A percentile compares a stretch with the other conserved stretches of the same genome.
These are phyloP conservation scores for Aotearoamyces nothofagi DNA, from an alignment of 2,329 filamentous ascomycete genomes.

Conservation along the genomic window DNA sequence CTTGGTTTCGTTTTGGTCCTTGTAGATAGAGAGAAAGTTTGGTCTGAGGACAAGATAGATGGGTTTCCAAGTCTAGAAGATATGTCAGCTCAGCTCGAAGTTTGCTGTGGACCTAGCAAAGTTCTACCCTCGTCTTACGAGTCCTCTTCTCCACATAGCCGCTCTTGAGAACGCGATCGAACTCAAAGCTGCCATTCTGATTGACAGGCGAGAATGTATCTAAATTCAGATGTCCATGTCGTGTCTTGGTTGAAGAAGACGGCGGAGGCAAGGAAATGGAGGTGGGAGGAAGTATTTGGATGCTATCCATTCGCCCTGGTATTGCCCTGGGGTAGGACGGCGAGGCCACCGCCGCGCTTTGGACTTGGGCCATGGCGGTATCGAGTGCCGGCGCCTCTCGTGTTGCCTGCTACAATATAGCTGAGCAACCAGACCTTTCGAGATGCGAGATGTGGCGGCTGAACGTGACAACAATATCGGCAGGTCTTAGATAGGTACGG, in stretches of 20 bases:
- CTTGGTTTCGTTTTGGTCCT: conserved; percentile 77
- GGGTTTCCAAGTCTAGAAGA: conserved; percentile 66
- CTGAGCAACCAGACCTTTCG: too few relatives aligned
- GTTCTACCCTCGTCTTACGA: conserved; percentile 73
- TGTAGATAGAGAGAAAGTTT: conserved; percentile 84
- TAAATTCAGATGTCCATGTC: conserved; percentile 30
- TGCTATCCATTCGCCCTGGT: conserved; percentile 8
- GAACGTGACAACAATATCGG: too few relatives aligned
- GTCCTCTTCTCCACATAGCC: conserved; percentile 79
- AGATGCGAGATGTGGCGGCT: too few relatives aligned
- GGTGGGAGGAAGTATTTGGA: conserved; percentile 11
- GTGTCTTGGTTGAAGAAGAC: conserved; percentile 12
- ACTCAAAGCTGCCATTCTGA: conserved; percentile 90
- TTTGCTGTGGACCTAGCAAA: conserved; percentile 4
- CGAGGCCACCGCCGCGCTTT: conserved; percentile 7
- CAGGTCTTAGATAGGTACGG: too few relatives aligned
- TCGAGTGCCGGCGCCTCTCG: too few relatives aligned
- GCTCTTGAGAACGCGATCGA: conserved; percentile 83
- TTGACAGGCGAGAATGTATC: conserved; percentile 75
- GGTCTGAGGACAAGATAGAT: conserved; percentile 82
- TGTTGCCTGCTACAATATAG: too few relatives aligned
- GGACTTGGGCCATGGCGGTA: conserved; percentile 14
- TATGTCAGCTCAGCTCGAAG: conserved; percentile 8
- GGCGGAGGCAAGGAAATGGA: conserved; percentile 8
- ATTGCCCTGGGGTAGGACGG: conserved; percentile 13